Evolutionary conservation across 2,329 filamentous ascomycete species (phyloP), one percentile per base, ranked within the genome.

Genomic region (Lachnellula arida): DNA sequence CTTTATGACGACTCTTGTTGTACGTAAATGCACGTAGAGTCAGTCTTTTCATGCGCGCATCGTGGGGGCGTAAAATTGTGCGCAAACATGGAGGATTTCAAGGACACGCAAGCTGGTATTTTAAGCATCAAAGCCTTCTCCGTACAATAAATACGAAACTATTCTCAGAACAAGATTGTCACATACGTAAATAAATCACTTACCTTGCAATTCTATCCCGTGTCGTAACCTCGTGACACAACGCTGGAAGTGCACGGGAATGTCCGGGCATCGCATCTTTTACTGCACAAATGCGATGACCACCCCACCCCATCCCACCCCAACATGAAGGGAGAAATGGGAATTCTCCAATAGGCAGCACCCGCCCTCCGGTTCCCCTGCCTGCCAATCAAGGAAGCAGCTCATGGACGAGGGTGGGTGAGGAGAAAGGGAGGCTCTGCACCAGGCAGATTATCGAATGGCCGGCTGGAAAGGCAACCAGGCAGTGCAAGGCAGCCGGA

Each of bases 401-500:
- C 23, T 46, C n/a, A 22, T 19, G 17, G 42, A 6, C 23, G 40
- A 22, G 39, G 22, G 28, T 15, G 19, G 32, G 19, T 46, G 32
- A 15, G 43, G 34, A 12, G 39, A 14, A 40, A 39, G 22, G 54
- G 57, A 54, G 55, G 52, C 59, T 61, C 56, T 61, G 49, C 46
- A 44, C 49, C 22, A 55, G 56, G 56, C 56, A 55, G 46, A 46
- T 46, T 53, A 34, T 34, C 43, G 23, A 40, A 50, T 44, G 54
- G 58, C 51, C 60, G 46, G 52, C 15, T 43, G 5, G 28, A 28
- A 39, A 58, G 57, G 56, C 56, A 55, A 47, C 48, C 50, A 50
- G 56, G 59, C 59, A 60, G 54, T 57, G 57, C 57, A 53, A 44
- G 51, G 51, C 43, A 46, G 43, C 43, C 43, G 39, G 11, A 19